phyloP scores from a whole-genome alignment of 805 yeast species.

The Citeromyces matritensis region DNA sequence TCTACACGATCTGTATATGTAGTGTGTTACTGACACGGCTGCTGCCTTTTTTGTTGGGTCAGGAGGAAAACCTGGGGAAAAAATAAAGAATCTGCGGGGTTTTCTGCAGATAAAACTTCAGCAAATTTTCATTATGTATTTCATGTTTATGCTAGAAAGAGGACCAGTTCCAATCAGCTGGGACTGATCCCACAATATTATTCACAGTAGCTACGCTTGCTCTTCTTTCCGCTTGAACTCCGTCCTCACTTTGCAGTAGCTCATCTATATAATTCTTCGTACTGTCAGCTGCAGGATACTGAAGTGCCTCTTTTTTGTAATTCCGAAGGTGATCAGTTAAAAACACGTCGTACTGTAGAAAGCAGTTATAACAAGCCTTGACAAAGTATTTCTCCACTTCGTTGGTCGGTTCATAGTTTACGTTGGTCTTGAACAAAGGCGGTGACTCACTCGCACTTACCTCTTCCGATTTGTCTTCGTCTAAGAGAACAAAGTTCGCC shows the following conservation, averaged over 20 bases:
- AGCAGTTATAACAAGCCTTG: slow-evolving; percentile 18
- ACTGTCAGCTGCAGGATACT: background rate
- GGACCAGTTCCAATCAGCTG: slow-evolving; percentile 24
- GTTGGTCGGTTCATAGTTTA: slow-evolving; percentile 3
- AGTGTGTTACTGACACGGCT: too few species aligned
- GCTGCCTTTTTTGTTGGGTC: too few species aligned
- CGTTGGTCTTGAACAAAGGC: slow-evolving; percentile 3
- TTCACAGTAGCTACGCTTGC: background rate
- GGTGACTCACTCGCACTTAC: slow-evolving; percentile 4
- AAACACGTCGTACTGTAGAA: slow-evolving; percentile 16
- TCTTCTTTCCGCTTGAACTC: background rate
- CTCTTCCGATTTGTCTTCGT: background rate
- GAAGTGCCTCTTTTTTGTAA: slow-evolving; percentile 6
- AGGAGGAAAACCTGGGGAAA: too few species aligned
- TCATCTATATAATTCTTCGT: slow-evolving; percentile 5
- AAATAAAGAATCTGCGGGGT: too few species aligned
- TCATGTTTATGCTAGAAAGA: slow-evolving; percentile 11
- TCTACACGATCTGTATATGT: too few species aligned
- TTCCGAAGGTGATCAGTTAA: slow-evolving; percentile 9
- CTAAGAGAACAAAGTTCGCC: slow-evolving; percentile 19
- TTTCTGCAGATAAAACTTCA: too few species aligned
- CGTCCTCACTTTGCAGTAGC: slow-evolving; percentile 1
- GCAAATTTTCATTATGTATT: background rate
- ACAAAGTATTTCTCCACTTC: slow-evolving; percentile 12
- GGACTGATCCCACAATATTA: slow-evolving; percentile 8